Evolutionary conservation across 2,329 filamentous ascomycete genomes (phyloP).

Genomic region (Calonectria crousiana): DNA sequence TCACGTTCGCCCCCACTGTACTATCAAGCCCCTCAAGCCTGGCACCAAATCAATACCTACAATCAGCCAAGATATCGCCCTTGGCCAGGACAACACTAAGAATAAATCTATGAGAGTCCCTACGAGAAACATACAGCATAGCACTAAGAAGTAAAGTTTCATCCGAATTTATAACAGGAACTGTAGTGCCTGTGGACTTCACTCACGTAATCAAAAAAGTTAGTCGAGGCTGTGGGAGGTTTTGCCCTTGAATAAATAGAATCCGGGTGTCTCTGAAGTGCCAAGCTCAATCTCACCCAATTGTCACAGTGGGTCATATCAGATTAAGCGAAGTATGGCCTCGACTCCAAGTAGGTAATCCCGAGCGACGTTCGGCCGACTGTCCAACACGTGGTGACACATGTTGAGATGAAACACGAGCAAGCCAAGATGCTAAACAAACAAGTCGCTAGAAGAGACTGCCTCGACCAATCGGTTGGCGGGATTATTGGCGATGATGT

Average conservation of each 20-base stretch:
- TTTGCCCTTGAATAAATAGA: not conserved
- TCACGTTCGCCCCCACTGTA: not conserved
- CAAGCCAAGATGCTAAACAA: not conserved
- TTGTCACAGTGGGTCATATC: not conserved
- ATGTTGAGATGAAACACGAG: not conserved
- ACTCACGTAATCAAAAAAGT: not conserved
- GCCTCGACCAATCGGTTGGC: not conserved
- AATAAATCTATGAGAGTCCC: not conserved
- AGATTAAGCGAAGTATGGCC: not conserved
- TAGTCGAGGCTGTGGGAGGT: not conserved
- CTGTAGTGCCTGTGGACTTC: not conserved
- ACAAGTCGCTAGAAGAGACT: not conserved
- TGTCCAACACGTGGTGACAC: not conserved
- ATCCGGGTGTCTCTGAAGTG: not conserved
- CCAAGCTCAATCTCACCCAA: not conserved
- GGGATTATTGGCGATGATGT: not conserved
- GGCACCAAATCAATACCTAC: not conserved
- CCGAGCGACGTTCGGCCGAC: not conserved
- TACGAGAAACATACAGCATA: not conserved
- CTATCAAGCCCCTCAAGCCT: not conserved
- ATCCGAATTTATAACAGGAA: not conserved
- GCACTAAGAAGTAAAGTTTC: not conserved
- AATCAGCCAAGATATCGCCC: not conserved
- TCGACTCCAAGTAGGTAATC: not conserved
- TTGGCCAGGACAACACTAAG: not conserved